A percentile compares a stretch with the other conserved stretches of the same genome.
These are phyloP conservation scores for Apiotrichum gracile DNA, from an alignment of 1,284 basidiomycete genomes.

Conservation along the genomic window DNA sequence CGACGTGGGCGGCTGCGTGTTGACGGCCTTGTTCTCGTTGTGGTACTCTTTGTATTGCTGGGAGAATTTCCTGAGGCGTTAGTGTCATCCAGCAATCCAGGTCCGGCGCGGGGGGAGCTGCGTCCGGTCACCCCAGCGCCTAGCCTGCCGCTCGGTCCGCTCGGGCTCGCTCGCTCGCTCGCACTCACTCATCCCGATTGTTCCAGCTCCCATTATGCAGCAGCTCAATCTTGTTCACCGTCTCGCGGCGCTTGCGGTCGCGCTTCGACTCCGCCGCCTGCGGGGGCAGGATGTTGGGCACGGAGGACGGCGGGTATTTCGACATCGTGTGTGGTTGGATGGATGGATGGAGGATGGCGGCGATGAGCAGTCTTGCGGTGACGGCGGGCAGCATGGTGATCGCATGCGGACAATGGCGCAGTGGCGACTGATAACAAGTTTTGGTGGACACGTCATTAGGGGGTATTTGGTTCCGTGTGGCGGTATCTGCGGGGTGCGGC, in stretches of 20 bases:
- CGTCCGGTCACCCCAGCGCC: no score
- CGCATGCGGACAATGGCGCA: not conserved
- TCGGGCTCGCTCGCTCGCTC: not conserved
- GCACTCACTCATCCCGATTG: conserved; percentile 48
- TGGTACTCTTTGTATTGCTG: conserved; percentile 44
- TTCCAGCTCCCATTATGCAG: conserved; percentile 49
- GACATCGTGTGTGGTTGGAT: conserved; percentile 13
- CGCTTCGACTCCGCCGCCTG: conserved; percentile 46
- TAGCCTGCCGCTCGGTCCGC: no score
- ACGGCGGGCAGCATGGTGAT: no score
- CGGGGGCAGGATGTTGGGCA: conserved; percentile 35
- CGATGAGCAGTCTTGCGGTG: not conserved
- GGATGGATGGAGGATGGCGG: not conserved
- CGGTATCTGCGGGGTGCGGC: no score
- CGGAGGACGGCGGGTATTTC: conserved; percentile 11
- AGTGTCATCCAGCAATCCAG: no score
- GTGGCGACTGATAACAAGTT: no score
- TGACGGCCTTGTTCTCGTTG: conserved; percentile 41
- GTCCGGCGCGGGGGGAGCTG: no score
- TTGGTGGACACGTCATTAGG: no score
- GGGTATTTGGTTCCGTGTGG: no score
- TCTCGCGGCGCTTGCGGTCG: conserved; percentile 51
- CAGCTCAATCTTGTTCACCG: conserved; percentile 51
- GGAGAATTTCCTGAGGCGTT: conserved; percentile 47
- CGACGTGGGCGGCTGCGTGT: conserved; percentile 48